Conservation (phyloP, 2,329 filamentous ascomycete genomes). For the Colletotrichum horii region DNA sequence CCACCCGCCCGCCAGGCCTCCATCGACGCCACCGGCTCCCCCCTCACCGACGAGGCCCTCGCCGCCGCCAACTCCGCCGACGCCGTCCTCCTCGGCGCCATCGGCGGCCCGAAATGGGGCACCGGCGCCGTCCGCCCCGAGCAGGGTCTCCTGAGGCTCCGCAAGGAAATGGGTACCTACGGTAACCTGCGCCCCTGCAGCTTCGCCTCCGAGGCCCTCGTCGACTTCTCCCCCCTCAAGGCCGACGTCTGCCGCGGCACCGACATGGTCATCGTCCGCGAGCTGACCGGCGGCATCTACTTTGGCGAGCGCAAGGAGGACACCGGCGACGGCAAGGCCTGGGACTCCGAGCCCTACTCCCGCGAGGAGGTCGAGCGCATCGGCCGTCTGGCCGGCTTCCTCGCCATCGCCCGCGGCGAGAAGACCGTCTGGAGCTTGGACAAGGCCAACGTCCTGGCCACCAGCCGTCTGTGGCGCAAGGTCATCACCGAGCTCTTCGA, state of each 20-base stretch:
- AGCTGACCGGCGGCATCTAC: conserved; percentile 93
- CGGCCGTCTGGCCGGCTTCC: conserved; percentile 78
- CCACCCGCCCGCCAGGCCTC: conserved; percentile 66
- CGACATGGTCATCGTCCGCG: conserved; percentile 91
- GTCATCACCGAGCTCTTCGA: conserved; percentile 84
- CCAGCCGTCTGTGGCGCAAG: conserved; percentile 87
- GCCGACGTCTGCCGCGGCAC: conserved; percentile 83
- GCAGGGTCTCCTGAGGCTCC: conserved; percentile 87
- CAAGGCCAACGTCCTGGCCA: conserved; percentile 96
- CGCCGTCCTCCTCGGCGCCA: conserved; percentile 89
- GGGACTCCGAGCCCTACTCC: conserved; percentile 88
- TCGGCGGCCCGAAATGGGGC: conserved; percentile 97
- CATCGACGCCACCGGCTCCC: conserved; percentile 79
- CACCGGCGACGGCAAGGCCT: conserved; percentile 74
- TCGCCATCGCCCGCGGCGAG: conserved; percentile 76
- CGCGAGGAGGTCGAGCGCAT: conserved; percentile 87
- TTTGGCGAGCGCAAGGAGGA: conserved; percentile 88
- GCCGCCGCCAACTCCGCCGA: conserved; percentile 83
- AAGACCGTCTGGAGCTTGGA: conserved; percentile 83
- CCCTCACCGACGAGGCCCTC: conserved; percentile 85
- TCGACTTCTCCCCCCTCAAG: conserved; percentile 87
- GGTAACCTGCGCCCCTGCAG: conserved; percentile 96
- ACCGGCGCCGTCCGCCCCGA: conserved; percentile 88
- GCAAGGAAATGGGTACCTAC: conserved; percentile 93
- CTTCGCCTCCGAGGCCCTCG: conserved; percentile 87